Evolutionary conservation across 768 basidiomycete genomes (phyloP).

Genomic region (Chlorophyllum brunneum): DNA sequence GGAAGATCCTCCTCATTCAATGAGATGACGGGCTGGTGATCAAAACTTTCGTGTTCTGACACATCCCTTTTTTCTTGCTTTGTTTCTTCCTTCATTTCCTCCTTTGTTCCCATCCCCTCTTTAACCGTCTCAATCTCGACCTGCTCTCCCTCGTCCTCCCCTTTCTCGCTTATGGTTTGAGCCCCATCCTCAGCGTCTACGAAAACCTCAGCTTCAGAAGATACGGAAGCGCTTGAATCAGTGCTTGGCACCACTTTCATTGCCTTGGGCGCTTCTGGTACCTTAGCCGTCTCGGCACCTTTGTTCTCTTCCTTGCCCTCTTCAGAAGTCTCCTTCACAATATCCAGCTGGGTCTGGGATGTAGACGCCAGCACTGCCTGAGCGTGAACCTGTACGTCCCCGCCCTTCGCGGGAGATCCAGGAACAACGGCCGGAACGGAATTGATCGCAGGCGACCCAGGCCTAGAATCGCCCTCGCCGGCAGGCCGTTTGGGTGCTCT

Average conservation of each 20-base stretch:
- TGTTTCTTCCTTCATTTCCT: constrained; percentile 10
- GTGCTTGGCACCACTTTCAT: neutral
- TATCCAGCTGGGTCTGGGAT: neutral
- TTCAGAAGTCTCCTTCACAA: constrained; percentile 2
- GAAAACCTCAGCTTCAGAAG: constrained; percentile 3
- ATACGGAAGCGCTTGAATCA: neutral
- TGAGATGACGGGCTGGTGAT: neutral
- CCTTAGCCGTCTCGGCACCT: neutral
- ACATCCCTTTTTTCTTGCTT: constrained; percentile 14
- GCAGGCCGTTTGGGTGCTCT: constrained; percentile 35
- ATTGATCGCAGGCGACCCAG: constrained; percentile 24
- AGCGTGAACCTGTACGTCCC: constrained; percentile 1
- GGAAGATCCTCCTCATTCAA: constrained; percentile 8
- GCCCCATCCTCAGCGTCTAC: constrained; percentile 4
- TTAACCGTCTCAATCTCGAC: neutral
- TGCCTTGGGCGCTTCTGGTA: neutral
- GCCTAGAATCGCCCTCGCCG: constrained; percentile 20
- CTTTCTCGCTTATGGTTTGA: neutral
- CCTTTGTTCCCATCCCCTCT: constrained; percentile 8
- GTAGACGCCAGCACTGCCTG: neutral
- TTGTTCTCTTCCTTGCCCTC: constrained; percentile 1
- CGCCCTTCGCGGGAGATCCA: neutral
- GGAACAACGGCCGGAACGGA: constrained; percentile 5
- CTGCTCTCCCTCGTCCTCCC: constrained; percentile 8
- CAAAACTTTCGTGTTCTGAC: neutral